Conservation (phyloP, 148 eudicot genomes). For the Heliamphora exappendiculata region DNA sequence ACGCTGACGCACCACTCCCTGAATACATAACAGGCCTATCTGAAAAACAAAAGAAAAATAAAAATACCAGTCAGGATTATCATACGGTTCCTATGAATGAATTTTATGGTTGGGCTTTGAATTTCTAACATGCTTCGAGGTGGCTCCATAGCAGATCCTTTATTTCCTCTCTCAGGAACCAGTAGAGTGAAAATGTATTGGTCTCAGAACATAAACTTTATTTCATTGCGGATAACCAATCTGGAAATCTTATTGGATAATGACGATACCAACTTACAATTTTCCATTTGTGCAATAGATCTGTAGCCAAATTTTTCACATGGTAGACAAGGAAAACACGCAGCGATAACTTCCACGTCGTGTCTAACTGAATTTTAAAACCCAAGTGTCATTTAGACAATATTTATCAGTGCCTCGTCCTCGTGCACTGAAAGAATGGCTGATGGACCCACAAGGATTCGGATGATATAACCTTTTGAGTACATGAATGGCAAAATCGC, state of each 20-base stretch:
- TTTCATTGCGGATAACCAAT: not conserved
- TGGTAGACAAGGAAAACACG: constrained; percentile 4
- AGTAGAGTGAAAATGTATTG: not conserved
- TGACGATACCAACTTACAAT: not conserved
- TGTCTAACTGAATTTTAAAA: not conserved
- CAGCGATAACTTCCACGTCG: not conserved
- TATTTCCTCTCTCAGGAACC: not conserved
- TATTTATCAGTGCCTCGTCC: not conserved
- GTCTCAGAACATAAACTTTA: not conserved
- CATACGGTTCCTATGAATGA: not conserved
- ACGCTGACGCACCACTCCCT: constrained; percentile 51
- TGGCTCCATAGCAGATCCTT: not conserved
- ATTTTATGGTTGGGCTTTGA: not conserved
- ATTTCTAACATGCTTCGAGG: not conserved
- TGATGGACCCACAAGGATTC: not conserved
- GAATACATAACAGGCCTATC: constrained; percentile 72
- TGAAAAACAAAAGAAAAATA: constrained; percentile 18
- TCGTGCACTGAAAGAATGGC: not conserved
- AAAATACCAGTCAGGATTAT: not conserved
- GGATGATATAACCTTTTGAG: not conserved
- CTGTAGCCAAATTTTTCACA: not conserved
- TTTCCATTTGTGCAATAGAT: not conserved
- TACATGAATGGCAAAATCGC: not conserved
- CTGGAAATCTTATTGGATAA: not conserved
- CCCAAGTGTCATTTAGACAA: not conserved